These are phyloP conservation scores for Dalbergia oliveri DNA, from an alignment of 306 rosid genomes.

Conservation along the genomic window DNA sequence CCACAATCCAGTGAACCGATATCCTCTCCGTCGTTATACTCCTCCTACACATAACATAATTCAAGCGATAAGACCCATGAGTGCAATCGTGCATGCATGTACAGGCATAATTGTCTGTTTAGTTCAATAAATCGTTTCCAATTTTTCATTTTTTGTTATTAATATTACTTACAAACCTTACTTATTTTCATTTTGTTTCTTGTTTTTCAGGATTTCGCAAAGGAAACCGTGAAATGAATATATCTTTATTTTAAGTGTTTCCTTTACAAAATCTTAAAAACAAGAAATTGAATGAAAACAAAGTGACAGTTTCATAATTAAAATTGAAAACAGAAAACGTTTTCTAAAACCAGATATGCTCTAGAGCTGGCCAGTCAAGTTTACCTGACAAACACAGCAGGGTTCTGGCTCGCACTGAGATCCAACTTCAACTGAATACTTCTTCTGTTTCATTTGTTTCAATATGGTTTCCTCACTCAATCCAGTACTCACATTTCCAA, in stretches of 20 bases:
- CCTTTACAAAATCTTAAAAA: too few relatives aligned
- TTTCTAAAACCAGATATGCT: too few relatives aligned
- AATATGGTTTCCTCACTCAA: conserved; percentile 76
- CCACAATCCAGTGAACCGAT: conserved; percentile 88
- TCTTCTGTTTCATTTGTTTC: conserved; percentile 65
- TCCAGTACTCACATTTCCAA: conserved; percentile 93
- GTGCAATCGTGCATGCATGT: background rate
- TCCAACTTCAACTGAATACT: conserved; percentile 52
- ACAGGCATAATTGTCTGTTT: background rate
- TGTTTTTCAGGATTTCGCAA: too few relatives aligned
- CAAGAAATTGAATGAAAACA: too few relatives aligned
- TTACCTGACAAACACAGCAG: conserved; percentile 97
- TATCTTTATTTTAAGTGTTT: too few relatives aligned
- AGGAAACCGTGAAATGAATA: too few relatives aligned
- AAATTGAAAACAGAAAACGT: too few relatives aligned
- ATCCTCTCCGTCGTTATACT: conserved; percentile 67
- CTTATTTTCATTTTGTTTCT: too few relatives aligned
- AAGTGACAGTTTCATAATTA: too few relatives aligned
- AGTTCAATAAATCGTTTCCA: too few relatives aligned
- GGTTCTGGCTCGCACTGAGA: conserved; percentile 76
- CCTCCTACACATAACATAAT: conserved; percentile 70
- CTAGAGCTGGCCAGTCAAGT: background rate
- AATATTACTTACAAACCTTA: too few relatives aligned
- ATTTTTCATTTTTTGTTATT: too few relatives aligned
- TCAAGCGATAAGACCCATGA: background rate